Conservation (phyloP, 2,329 filamentous ascomycete species). For the Ophiostoma angusticollis region DNA sequence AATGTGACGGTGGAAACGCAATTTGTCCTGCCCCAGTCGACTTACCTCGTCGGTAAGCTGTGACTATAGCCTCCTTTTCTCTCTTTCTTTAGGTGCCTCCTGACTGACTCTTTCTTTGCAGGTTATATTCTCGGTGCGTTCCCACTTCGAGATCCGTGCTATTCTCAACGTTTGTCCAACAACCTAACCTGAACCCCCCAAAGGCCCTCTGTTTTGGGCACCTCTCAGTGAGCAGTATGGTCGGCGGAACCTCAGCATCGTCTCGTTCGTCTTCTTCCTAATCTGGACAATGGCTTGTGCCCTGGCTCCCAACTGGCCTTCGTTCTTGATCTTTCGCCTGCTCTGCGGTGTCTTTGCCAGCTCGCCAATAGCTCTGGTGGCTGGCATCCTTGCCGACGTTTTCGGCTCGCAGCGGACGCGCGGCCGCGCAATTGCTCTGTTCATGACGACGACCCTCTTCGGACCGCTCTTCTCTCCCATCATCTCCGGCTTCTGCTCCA, state of each 20-base stretch:
- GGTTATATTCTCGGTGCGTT: constrained; percentile 16
- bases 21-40: constrained; percentile 44
- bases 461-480: constrained; percentile 56
- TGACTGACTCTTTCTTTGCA: background rate
- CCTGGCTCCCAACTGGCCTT: constrained; percentile 37
- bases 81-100: background rate
- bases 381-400: constrained; percentile 52
- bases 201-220: constrained; percentile 48
- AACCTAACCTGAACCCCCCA: too few species aligned
- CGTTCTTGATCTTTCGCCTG: constrained; percentile 42
- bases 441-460: constrained; percentile 46
- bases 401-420: constrained; percentile 42
- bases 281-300: constrained; percentile 44
- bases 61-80: background rate
- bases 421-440: constrained; percentile 48
- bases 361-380: constrained; percentile 49
- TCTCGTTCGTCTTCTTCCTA: constrained; percentile 34
- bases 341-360: constrained; percentile 38
- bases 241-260: constrained; percentile 32
- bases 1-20: constrained; percentile 34
- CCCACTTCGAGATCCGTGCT: too few species aligned
- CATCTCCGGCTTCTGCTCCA: constrained; percentile 47
- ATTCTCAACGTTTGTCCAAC: too few species aligned
- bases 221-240: constrained; percentile 55
- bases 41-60: constrained; percentile 33